Evolutionary conservation across 768 basidiomycete genomes (phyloP).

Genomic region (Suillus lakei): DNA sequence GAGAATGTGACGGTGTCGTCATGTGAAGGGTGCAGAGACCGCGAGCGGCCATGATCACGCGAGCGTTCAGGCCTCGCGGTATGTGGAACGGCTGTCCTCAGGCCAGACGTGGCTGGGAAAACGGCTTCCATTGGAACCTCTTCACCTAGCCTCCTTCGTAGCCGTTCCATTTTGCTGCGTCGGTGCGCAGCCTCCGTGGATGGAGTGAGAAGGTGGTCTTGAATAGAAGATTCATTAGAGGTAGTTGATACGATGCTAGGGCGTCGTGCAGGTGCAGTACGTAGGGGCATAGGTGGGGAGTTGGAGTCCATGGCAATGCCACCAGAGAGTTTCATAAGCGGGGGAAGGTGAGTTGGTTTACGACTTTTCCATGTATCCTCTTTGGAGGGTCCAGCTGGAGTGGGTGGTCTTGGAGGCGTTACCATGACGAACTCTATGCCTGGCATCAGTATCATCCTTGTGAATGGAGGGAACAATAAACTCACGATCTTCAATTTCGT

Average conservation of each 20-base stretch:
- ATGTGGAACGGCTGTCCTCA: constrained; percentile 15
- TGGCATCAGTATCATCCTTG: neutral
- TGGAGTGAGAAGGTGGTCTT: constrained; percentile 34
- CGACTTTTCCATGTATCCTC: constrained; percentile 25
- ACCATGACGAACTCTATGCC: constrained; percentile 6
- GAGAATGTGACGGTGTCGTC: constrained; percentile 31
- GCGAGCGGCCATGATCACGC: constrained; percentile 12
- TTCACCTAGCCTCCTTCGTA: constrained; percentile 65
- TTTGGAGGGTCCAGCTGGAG: constrained; percentile 15
- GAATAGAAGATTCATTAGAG: constrained; percentile 24
- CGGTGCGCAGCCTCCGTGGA: constrained; percentile 43
- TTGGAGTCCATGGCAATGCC: constrained; percentile 13
- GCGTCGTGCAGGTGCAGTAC: constrained; percentile 18
- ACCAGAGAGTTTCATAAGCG: constrained; percentile 25
- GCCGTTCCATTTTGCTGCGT: constrained; percentile 64
- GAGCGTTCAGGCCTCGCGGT: constrained; percentile 2
- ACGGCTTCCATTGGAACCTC: constrained; percentile 65
- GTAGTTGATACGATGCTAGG: constrained; percentile 27
- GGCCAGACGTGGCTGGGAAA: constrained; percentile 44
- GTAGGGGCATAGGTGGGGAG: constrained; percentile 1
- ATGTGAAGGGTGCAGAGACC: constrained; percentile 8
- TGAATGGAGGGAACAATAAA: neutral
- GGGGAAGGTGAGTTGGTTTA: constrained; percentile 33
- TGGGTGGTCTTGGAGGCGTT: neutral
- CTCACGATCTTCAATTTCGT: constrained; percentile 27